phyloP scores from a whole-genome alignment of 2,329 filamentous ascomycete species.

The Phaeomoniella chlamydospora region DNA sequence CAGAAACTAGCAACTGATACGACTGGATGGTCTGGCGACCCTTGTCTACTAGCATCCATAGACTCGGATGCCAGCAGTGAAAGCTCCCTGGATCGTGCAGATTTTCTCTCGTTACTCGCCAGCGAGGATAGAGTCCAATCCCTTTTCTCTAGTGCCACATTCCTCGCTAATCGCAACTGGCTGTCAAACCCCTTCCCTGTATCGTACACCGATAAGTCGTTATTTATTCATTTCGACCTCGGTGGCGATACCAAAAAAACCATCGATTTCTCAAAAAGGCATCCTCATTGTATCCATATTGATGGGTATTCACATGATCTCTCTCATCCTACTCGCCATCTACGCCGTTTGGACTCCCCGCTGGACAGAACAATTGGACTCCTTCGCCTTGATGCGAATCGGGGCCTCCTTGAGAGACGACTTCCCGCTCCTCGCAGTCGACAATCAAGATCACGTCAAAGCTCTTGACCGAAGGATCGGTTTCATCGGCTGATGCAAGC shows the following conservation, averaged over 20 bases:
- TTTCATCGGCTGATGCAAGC: conserved; percentile 3
- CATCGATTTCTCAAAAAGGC: too few species aligned
- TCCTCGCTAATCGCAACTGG: conserved; percentile 6
- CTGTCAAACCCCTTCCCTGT: conserved; percentile 1
- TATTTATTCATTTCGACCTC: conserved; percentile 1
- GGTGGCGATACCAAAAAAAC: too few species aligned
- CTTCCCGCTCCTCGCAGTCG: background rate
- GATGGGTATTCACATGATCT: conserved; percentile 2
- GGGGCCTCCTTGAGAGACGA: conserved; percentile 4
- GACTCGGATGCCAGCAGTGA: background rate
- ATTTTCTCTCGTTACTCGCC: conserved; percentile 1
- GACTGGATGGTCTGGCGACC: background rate
- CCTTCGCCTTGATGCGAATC: conserved; percentile 6
- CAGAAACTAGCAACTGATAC: background rate
- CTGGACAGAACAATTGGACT: conserved; percentile 4
- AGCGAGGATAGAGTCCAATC: conserved; percentile 2
- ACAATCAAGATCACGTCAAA: background rate
- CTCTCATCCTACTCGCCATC: conserved; percentile 2
- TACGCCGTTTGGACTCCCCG: conserved; percentile 2
- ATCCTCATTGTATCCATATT: conserved; percentile 5
- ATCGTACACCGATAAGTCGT: background rate
- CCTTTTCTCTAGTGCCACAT: conserved; percentile 6
- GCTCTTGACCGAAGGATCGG: conserved; percentile 3
- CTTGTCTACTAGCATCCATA: too few species aligned
- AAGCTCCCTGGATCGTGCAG: background rate